phyloP scores from a whole-genome alignment of 148 eudicot species.

The Rhododendron ferrugineum region DNA sequence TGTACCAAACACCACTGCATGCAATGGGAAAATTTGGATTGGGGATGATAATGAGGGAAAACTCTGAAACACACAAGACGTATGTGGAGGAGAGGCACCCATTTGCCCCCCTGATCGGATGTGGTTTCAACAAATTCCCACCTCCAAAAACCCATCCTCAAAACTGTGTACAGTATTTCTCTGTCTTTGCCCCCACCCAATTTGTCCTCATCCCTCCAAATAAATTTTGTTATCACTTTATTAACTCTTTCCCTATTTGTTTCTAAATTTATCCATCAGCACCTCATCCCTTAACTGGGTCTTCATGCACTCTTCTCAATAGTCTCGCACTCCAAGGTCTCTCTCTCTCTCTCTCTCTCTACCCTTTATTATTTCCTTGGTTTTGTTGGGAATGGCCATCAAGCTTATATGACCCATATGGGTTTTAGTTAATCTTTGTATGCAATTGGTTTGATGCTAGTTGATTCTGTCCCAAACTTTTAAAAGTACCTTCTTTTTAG shows the following conservation, averaged over 20 bases:
- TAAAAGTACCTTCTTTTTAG: background rate
- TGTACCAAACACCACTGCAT: background rate
- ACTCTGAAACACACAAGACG: conserved; percentile 53
- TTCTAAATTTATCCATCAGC: conserved; percentile 9
- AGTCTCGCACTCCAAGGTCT: conserved; percentile 19
- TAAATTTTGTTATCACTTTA: background rate
- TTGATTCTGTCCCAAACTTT: background rate
- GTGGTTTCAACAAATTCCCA: conserved; percentile 36
- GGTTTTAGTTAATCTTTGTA: background rate
- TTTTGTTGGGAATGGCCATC: background rate
- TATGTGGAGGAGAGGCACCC: conserved; percentile 51
- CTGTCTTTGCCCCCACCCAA: conserved; percentile 9
- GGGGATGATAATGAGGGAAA: conserved; percentile 32
- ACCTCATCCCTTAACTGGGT: conserved; percentile 23
- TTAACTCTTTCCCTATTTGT: background rate
- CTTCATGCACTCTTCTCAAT: conserved; percentile 17
- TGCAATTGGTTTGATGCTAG: background rate
- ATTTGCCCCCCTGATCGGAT: conserved; percentile 30
- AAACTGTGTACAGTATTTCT: background rate
- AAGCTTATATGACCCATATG: background rate
- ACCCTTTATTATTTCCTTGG: background rate
- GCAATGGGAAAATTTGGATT: background rate
- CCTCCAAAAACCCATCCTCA: conserved; percentile 51
- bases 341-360: conserved; percentile 6
- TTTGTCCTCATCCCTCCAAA: conserved; percentile 23